A percentile compares a stretch with the other conserved stretches of the same genome.
These are phyloP conservation scores for Fomes fomentarius DNA, from an alignment of 1,284 basidiomycete species.

Conservation along the genomic window DNA sequence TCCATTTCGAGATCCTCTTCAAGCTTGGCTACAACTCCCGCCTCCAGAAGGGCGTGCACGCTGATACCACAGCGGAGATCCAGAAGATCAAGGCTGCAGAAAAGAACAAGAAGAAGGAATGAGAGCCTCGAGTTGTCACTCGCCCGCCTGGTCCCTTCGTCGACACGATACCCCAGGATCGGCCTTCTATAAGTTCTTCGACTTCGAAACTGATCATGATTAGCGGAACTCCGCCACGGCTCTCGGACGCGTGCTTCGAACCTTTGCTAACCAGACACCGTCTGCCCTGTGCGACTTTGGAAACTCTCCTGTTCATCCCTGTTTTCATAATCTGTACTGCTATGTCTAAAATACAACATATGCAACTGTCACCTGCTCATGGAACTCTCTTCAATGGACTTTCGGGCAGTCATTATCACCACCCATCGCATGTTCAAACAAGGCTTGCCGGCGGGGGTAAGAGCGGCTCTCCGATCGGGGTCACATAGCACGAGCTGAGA, in stretches of 20 bases:
- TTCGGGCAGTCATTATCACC: too few relatives aligned
- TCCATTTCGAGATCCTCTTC: slow-evolving; percentile 87
- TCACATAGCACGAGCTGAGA: slow-evolving; percentile 88
- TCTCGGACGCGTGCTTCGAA: too few relatives aligned
- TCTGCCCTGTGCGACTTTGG: too few relatives aligned
- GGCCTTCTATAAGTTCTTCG: too few relatives aligned
- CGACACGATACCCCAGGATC: too few relatives aligned
- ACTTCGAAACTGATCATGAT: too few relatives aligned
- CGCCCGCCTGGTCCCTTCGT: background rate
- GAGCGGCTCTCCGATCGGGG: slow-evolving; percentile 70
- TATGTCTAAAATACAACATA: slow-evolving; percentile 15
- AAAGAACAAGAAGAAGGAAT: slow-evolving; percentile 31
- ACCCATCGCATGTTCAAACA: too few relatives aligned
- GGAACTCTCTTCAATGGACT: too few relatives aligned
- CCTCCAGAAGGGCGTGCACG: slow-evolving; percentile 72
- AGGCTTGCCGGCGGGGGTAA: slow-evolving; percentile 71
- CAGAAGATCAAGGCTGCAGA: slow-evolving; percentile 53
- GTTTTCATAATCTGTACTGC: slow-evolving; percentile 3
- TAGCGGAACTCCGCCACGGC: too few relatives aligned
- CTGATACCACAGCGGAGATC: slow-evolving; percentile 71
- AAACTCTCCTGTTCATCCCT: too few relatives aligned
- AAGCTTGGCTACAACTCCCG: slow-evolving; percentile 71
- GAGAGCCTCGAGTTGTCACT: background rate
- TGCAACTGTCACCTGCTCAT: background rate
- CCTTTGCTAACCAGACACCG: background rate